phyloP scores from a whole-genome alignment of 148 eudicot species.

The Silene latifolia region DNA sequence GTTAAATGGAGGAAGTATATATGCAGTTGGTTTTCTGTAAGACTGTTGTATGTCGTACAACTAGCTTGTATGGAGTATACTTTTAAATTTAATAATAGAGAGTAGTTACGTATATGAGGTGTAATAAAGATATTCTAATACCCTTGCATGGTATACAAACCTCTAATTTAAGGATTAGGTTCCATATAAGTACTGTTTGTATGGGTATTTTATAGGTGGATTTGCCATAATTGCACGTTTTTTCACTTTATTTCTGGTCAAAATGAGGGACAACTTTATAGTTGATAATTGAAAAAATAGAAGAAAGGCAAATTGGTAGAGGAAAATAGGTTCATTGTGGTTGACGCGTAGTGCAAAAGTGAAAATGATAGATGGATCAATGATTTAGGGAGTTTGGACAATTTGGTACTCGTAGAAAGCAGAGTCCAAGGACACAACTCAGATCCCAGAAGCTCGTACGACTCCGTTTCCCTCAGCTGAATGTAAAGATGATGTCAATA shows the following conservation, averaged over 20 bases:
- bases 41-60: too few species aligned
- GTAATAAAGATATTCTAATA: too few species aligned
- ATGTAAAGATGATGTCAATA: conserved; percentile 1
- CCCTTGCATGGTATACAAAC: too few species aligned
- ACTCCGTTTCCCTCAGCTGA: too few species aligned
- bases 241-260: conserved; percentile 7
- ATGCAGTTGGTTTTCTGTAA: too few species aligned
- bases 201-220: neutral
- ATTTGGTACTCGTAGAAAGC: neutral
- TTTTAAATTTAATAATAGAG: too few species aligned
- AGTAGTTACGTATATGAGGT: too few species aligned
- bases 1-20: too few species aligned
- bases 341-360: conserved; percentile 19
- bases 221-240: conserved; percentile 10
- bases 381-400: conserved; percentile 5
- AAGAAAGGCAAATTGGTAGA: neutral
- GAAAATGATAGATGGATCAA: conserved; percentile 18
- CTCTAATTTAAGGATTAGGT: neutral
- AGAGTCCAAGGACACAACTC: neutral
- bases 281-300: neutral
- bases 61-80: too few species aligned
- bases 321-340: neutral
- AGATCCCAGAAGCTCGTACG: neutral
- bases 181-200: neutral
- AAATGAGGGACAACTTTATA: conserved; percentile 8